Evolutionary conservation across 192 early-diverging fungal species (phyloP), one percentile per base, ranked within the genome.

Genomic region (Coemansia sp.): DNA sequence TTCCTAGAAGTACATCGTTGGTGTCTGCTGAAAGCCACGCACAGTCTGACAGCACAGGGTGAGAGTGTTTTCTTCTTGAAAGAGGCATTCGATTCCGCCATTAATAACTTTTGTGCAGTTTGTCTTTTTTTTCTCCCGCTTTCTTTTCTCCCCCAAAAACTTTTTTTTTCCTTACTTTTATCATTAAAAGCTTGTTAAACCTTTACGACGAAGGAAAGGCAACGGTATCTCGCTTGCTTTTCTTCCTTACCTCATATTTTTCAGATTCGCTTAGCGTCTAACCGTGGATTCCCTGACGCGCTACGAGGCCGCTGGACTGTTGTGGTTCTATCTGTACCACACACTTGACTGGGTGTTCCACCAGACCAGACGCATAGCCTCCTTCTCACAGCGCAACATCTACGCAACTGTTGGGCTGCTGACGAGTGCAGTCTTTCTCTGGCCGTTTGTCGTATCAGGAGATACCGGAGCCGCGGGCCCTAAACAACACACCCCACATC

Each of bases 271-370:
- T 3, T 30, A 30, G 30, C 3, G 30, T 30, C 30, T 26, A 23
- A 59, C 57, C 6, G 57, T 59, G 57, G 57, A 59, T 62, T 36
- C 34, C 6, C 60, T 45, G 18, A 35, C 60, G 10, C 57, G 75
- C 16, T 82, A 82, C 74, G 73, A 82, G 66, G 45, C 73, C 15
- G 79, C 79, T 60, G 57, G 68, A 38, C 60, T 69, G 60, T 56
- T 70, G 74, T 82, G 79, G 79, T 82, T 71, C 62, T 82, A 76
- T 65, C 14, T 71, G 16, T 82, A 82, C 58, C 79, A 82, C 66
- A 53, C 68, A 57, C 51, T 82, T 60, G 69, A 82, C 65, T 73
- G 68, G 74, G 61, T 44, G 38, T 76, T 82, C 69, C 66, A 64
- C 59, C 67, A 57, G 52, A 73, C 72, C 62, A 73, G 73, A 36